phyloP scores from a whole-genome alignment of 169 alveolate species.

The Cryptosporidium baileyi region DNA sequence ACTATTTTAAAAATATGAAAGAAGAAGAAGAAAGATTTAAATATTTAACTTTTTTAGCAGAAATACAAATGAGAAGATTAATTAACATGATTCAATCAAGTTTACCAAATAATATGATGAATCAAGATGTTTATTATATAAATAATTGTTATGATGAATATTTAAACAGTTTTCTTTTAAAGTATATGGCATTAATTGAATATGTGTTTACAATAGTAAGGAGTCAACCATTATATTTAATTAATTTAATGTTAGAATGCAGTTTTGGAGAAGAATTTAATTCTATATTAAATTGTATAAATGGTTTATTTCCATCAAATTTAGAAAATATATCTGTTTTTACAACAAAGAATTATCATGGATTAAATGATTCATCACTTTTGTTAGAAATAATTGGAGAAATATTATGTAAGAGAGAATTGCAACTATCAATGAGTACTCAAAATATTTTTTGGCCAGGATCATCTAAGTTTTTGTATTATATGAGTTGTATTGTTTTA shows the following conservation, averaged over 20 bases:
- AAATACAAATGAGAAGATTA: constrained; percentile 33
- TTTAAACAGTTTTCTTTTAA: neutral
- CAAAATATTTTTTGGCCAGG: constrained; percentile 29
- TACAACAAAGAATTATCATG: constrained; percentile 10
- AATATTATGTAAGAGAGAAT: constrained; percentile 22
- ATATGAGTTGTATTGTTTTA: neutral
- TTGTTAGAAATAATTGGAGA: constrained; percentile 37
- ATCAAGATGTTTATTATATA: neutral
- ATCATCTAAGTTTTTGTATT: constrained; percentile 5
- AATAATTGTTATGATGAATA: neutral
- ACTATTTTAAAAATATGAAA: constrained; percentile 15
- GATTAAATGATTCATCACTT: constrained; percentile 4
- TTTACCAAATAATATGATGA: neutral
- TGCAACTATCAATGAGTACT: constrained; percentile 9
- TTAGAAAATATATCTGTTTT: neutral
- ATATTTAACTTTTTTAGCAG: constrained; percentile 28
- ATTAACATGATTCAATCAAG: constrained; percentile 1
- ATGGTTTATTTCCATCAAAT: constrained; percentile 24
- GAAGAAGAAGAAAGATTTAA: constrained; percentile 29
- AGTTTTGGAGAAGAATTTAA: constrained; percentile 16
- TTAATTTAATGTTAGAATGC: constrained; percentile 19
- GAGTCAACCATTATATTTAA: constrained; percentile 18
- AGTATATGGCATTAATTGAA: constrained; percentile 14
- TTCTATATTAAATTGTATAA: neutral
- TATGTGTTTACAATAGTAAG: neutral